phyloP scores from a whole-genome alignment of 2,329 filamentous ascomycete species.

The Talaromyces marneffei region DNA sequence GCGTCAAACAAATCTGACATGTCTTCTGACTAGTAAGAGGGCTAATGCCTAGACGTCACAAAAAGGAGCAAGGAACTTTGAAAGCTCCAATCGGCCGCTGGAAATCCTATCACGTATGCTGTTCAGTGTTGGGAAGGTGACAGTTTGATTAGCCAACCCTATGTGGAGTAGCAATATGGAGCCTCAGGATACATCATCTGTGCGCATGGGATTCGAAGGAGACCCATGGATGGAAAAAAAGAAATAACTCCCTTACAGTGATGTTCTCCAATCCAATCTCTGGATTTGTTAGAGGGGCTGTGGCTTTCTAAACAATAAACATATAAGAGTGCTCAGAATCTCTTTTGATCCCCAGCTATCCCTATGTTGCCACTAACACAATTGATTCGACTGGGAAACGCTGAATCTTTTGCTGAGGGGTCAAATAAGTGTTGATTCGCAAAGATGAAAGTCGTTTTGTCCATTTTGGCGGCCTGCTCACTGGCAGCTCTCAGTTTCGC shows the following conservation, averaged over 20 bases:
- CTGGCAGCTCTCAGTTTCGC: not conserved
- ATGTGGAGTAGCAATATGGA: not conserved
- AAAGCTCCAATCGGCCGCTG: not conserved
- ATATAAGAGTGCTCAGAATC: not conserved
- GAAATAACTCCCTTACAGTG: constrained; percentile 9
- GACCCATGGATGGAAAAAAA: not conserved
- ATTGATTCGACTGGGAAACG: not conserved
- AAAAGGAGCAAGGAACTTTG: not conserved
- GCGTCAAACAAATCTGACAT: not conserved
- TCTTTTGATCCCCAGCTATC: not conserved
- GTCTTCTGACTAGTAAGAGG: not conserved
- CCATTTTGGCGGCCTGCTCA: not conserved
- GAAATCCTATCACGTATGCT: not conserved
- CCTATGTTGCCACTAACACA: not conserved
- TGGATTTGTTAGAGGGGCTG: not conserved
- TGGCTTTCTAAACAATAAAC: too few species aligned
- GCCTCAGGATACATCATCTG: constrained; percentile 1
- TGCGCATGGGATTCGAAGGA: not conserved
- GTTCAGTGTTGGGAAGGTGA: not conserved
- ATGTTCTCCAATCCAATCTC: not conserved
- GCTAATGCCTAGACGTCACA: not conserved
- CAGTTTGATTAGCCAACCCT: constrained; percentile 3
- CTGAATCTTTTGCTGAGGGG: not conserved
- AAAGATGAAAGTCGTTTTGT: constrained; percentile 1
- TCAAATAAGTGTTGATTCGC: not conserved